Percentiles rank a stretch among this genome's conserved stretches.
Evolutionary conservation across 202 grass and related monocot genomes (phyloP).

Genomic region (Hordeum pubiflorum): DNA sequence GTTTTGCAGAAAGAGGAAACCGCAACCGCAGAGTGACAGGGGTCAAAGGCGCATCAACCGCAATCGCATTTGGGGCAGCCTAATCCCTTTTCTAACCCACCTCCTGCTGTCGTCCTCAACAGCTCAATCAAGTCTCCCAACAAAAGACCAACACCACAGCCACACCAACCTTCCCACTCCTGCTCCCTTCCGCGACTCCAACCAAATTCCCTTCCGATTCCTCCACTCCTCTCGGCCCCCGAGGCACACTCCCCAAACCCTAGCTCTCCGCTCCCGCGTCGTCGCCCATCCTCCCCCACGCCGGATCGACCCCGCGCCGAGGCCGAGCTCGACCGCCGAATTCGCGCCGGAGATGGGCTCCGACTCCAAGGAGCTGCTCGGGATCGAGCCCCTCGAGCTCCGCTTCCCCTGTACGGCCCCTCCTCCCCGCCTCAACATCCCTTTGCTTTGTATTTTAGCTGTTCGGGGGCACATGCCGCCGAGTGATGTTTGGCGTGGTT

Average conservation of each 20-base stretch:
- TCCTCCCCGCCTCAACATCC: not conserved
- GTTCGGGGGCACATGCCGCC: not conserved
- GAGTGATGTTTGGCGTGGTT: not conserved
- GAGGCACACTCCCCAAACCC: conserved; percentile 23
- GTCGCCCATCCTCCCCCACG: not conserved
- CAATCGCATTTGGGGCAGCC: not conserved
- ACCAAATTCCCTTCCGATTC: conserved; percentile 25
- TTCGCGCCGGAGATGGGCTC: conserved; percentile 45
- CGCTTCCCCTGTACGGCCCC: conserved; percentile 60
- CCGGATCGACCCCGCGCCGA: conserved; percentile 8
- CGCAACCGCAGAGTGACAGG: not conserved
- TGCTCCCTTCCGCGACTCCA: not conserved
- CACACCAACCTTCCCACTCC: not conserved
- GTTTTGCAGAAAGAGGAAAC: conserved; percentile 23
- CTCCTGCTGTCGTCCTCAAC: not conserved
- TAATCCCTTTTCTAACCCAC: not conserved
- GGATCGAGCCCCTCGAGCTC: conserved; percentile 75
- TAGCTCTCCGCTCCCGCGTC: not conserved
- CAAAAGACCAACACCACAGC: not conserved
- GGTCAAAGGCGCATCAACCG: not conserved
- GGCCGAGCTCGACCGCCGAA: not conserved
- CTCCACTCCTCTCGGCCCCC: not conserved
- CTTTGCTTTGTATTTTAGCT: not conserved
- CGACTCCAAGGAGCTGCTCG: conserved; percentile 47
- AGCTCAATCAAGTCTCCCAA: not conserved